Base-by-base conservation (phyloP, 495 filamentous ascomycete species). In the Aspergillus sclerotioniger region DNA sequence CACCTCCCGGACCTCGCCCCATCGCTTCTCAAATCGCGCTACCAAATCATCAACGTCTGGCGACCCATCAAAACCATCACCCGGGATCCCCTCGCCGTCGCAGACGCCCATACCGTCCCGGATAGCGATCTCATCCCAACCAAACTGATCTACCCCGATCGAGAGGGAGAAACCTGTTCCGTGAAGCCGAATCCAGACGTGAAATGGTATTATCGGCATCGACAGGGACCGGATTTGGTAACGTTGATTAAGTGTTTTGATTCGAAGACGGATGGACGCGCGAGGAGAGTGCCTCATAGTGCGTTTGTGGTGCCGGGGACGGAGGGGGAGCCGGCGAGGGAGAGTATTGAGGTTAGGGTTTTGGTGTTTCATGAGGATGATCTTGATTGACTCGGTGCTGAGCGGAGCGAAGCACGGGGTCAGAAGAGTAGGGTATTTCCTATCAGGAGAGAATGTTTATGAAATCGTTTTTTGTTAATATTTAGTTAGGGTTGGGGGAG, bases 31-130 rank as follows among this genome's bases (percentile, higher is more conserved):
- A 77, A 84, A 61, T 81, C 82, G 20, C 80, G 87, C 8, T 86
- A 84, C 64, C 87, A 90, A 66, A 88, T 90, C 67, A 89, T 91
- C 74, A 91, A 91, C 60, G 87, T 90, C 56, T 90, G 87, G 88
- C 84, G 88, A 0, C 87, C 88, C 1, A 89, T 90, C 62, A 80
- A 81, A 58, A 79, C 79, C 0, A 82, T 90, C 48, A 66, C 74
- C 33, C 81, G 82, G 43, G 85, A 89, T 62, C 86, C 87, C 0
- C 72, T 90, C 0, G 80, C 80, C 3, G 74, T 89, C 16, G 85
- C 85, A 0, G 84, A 88, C 50, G 77, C 76, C 0, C 64, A 73
- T 52, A 67, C 68, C 3, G 76, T 84, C 0, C 65, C 66, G 0
- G 79, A 82, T 1, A 70, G 64, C 3, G 78, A 81, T 43, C 69